Evolutionary conservation across 192 early-diverging fungal genomes (phyloP), one percentile per base, ranked within the genome.

Genomic region (Coemansia sp.): DNA sequence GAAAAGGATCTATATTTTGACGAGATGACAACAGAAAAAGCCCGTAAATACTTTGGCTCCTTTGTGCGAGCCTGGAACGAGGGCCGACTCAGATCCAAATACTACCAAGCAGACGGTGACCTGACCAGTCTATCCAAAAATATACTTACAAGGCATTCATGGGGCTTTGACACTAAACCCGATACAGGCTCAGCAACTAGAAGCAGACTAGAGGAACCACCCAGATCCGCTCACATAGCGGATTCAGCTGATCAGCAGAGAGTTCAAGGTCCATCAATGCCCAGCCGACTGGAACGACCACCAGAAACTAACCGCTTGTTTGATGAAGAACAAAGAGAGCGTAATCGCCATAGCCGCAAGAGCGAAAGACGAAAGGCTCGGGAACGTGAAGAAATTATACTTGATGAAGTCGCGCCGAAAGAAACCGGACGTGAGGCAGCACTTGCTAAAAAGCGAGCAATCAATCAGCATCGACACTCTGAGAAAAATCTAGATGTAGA

Each of bases 41-140:
- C 88, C 0, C 77, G 84, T 1, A 55, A 65, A 25, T 86, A 88
- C 33, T 96, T 96, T 74, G 79, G 56, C 5, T 92, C 89, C 29
- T 95, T 95, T 76, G 88, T 89, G 41, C 84, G 78, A 15, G 78
- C 78, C n/a, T 95, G 93, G 93, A 95, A 95, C 64, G 62, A 79
- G 30, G 84, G 75, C 27, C 77, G 81, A 34, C 59, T 91, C 15
- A 73, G 84, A 36, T 72, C 82, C 71, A 76, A 53, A 32, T 61
- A 61, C 20, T 55, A 61, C 46, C 33, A 38, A 11, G 66, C 79
- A 17, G 88, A 87, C 19, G 77, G 86, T n/a, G 65, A 76, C 17
- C 76, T 90, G 1, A 62, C 88, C 0, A 80, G 85, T 25, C 33
- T 92, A 8, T 55, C 79, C 0, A 78, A 79, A 13, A 71, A 75